Evolutionary conservation across 2,329 filamentous ascomycete species (phyloP).

Genomic region (Pseudocercospora fuligena): DNA sequence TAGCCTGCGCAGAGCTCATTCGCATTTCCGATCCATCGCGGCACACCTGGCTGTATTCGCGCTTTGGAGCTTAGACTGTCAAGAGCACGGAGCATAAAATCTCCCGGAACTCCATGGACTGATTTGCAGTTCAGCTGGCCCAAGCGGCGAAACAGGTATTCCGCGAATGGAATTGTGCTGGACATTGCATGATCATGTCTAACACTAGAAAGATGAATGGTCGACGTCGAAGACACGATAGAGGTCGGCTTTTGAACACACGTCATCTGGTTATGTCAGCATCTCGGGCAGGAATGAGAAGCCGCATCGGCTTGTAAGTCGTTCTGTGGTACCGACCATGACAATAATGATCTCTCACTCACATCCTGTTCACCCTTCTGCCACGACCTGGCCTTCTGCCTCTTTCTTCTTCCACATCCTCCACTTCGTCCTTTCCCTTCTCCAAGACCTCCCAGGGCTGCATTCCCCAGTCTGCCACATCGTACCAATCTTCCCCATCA

Average conservation of each 20-base stretch:
- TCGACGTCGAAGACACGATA: background rate
- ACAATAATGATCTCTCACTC: slow-evolving; percentile 22
- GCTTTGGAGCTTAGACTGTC: slow-evolving; percentile 32
- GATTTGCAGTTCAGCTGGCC: slow-evolving; percentile 19
- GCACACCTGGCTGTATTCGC: background rate
- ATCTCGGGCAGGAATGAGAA: background rate
- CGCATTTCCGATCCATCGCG: slow-evolving; percentile 44
- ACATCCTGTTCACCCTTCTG: slow-evolving; percentile 33
- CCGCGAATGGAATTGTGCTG: slow-evolving; percentile 19
- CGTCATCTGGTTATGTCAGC: background rate
- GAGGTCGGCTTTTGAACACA: background rate
- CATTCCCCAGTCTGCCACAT: slow-evolving; percentile 78
- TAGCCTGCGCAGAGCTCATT: slow-evolving; percentile 65
- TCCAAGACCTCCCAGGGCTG: slow-evolving; percentile 55
- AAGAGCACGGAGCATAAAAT: slow-evolving; percentile 54
- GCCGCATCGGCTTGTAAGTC: background rate
- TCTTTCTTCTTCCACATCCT: slow-evolving; percentile 54
- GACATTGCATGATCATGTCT: slow-evolving; percentile 12
- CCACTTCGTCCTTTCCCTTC: slow-evolving; percentile 82
- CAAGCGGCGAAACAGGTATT: slow-evolving; percentile 24
- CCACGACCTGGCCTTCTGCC: slow-evolving; percentile 29
- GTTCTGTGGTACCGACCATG: background rate
- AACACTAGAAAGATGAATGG: background rate
- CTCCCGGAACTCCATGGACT: slow-evolving; percentile 43
- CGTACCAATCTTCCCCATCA: slow-evolving; percentile 89